These are phyloP conservation scores for Colletotrichum agaves DNA, from an alignment of 2,329 filamentous ascomycete species.

Conservation along the genomic window DNA sequence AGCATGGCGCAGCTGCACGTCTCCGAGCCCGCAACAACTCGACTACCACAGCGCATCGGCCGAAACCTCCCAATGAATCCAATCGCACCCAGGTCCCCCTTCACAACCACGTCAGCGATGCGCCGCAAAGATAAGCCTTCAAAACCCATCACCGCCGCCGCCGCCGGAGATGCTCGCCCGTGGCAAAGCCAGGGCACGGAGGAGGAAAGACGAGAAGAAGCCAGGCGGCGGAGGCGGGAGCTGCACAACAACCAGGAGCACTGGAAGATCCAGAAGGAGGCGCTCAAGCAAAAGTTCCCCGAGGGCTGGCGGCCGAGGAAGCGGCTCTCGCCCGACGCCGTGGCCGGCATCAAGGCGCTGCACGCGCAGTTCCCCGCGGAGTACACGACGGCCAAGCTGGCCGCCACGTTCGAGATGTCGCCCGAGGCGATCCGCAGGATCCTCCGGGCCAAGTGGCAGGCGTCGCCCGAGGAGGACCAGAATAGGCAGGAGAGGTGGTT, in stretches of 20 bases:
- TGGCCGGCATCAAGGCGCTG: slow-evolving; percentile 88
- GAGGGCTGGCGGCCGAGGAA: slow-evolving; percentile 86
- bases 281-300: slow-evolving; percentile 81
- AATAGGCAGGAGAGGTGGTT: slow-evolving; percentile 71
- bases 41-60: slow-evolving; percentile 3
- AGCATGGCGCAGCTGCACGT: slow-evolving; percentile 55
- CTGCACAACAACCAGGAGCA: slow-evolving; percentile 50
- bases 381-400: slow-evolving; percentile 80
- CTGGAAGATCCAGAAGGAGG: slow-evolving; percentile 83
- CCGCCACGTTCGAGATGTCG: slow-evolving; percentile 85
- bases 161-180: too few relatives aligned
- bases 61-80: not conserved
- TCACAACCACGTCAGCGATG: not conserved
- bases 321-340: slow-evolving; percentile 88
- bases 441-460: slow-evolving; percentile 80
- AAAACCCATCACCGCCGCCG: too few relatives aligned
- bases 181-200: not conserved
- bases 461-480: slow-evolving; percentile 65
- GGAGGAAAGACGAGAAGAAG: slow-evolving; percentile 35
- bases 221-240: slow-evolving; percentile 40
- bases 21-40: slow-evolving; percentile 35
- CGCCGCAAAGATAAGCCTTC: too few relatives aligned
- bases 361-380: slow-evolving; percentile 79
- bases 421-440: slow-evolving; percentile 89
- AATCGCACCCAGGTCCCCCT: not conserved